Percentiles rank a stretch among this genome's conserved stretches.
Conservation (phyloP, 208 protist genomes). For the Balamuthia mandrillaris region DNA sequence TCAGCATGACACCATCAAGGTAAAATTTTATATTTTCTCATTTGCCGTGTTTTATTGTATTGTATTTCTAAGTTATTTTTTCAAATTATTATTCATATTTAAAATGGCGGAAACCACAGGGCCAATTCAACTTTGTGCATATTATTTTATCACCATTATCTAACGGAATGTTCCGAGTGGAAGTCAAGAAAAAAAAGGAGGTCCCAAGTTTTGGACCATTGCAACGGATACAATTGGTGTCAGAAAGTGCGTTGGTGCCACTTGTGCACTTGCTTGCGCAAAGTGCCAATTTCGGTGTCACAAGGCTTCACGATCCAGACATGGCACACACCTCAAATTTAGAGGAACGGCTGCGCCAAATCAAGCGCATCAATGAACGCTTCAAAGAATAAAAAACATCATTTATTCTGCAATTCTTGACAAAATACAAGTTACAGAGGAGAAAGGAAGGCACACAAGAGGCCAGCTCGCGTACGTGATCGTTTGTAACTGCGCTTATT, state of each 20-base stretch:
- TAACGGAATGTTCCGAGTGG: constrained; percentile 40
- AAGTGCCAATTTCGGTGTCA: background rate
- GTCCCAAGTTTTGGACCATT: constrained; percentile 54
- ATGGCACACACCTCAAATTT: background rate
- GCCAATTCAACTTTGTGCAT: constrained; percentile 61
- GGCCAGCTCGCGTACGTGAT: too few species aligned
- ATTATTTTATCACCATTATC: constrained; percentile 51
- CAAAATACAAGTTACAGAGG: too few species aligned
- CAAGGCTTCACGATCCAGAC: background rate
- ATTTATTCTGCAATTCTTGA: too few species aligned
- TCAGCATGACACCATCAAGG: constrained; percentile 31
- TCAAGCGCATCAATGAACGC: background rate
- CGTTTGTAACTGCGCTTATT: too few species aligned
- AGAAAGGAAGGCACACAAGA: too few species aligned
- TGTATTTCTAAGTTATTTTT: background rate
- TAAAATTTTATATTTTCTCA: background rate
- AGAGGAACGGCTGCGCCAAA: constrained; percentile 5
- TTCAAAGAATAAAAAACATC: too few species aligned
- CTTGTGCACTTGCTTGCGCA: constrained; percentile 30
- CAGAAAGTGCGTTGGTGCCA: constrained; percentile 35
- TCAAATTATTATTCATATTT: background rate
- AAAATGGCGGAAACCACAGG: background rate
- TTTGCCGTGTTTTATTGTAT: background rate
- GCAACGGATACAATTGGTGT: constrained; percentile 43
- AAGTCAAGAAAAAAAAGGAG: constrained; percentile 57